A percentile compares a stretch with the other conserved stretches of the same genome.
phyloP scores from a whole-genome alignment of 441 rosid genomes.

The Omphalea diandra region DNA sequence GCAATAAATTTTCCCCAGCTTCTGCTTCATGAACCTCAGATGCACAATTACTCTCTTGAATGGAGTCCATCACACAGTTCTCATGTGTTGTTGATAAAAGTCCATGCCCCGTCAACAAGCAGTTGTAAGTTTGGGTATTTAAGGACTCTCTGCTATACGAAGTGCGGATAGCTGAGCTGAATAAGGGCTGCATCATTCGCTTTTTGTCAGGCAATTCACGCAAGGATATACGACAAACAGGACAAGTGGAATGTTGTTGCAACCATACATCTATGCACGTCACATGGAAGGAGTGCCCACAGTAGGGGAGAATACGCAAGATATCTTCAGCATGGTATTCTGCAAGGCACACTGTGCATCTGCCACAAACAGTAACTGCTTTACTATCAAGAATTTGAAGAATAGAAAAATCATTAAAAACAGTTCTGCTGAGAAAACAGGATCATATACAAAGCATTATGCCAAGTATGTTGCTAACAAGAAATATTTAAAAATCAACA shows the following conservation, averaged over 20 bases:
- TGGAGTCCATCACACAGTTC: constrained; percentile 25
- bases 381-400: not conserved
- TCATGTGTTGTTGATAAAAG: constrained; percentile 33
- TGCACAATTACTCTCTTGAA: constrained; percentile 32
- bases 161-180: constrained; percentile 55
- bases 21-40: constrained; percentile 30
- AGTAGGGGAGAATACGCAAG: constrained; percentile 68
- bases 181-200: constrained; percentile 56
- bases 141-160: constrained; percentile 36
- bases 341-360: constrained; percentile 71
- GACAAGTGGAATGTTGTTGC: constrained; percentile 77
- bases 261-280: constrained; percentile 84
- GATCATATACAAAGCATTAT: no score
- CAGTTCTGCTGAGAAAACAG: not conserved
- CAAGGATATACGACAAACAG: constrained; percentile 67
- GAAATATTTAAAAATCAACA: not conserved
- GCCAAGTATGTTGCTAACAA: not conserved
- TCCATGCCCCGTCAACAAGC: constrained; percentile 34
- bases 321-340: constrained; percentile 55
- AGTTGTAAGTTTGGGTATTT: constrained; percentile 30
- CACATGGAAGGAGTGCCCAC: constrained; percentile 71
- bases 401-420: not conserved
- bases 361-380: constrained; percentile 27
- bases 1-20: constrained; percentile 24
- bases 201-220: constrained; percentile 54